Base-by-base conservation (phyloP, 2,329 filamentous ascomycete genomes). In the Lasiodiplodia hormozganensis region DNA sequence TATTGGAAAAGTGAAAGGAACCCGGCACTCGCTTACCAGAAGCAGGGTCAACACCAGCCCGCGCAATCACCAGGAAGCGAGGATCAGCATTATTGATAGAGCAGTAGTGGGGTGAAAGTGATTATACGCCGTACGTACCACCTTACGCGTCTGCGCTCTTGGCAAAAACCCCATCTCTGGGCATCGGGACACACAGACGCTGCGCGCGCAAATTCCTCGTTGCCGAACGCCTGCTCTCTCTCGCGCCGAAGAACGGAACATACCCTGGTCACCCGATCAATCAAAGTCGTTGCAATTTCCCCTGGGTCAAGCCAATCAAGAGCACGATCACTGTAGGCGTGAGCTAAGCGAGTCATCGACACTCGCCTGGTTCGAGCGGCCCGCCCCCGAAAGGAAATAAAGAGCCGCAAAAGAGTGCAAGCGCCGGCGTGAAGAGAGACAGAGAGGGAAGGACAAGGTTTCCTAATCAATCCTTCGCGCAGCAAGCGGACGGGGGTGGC, bases 61-160 rank as follows among this genome's bases (percentile, higher is more conserved):
- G 36, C 36, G 14, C 18, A n/a, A n/a, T 21, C 18, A 47, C n/a
- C 40, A n/a, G 28, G 28, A 28, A 28, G 28, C 28, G 28, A 28
- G 28, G 28, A 28, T 28, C 28, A 28, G 28, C 28, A 28, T 28
- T 28, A 28, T 28, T 28, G 28, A 28, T 28, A 28, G 28, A 28
- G 28, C 28, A 28, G 28, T 28, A 28, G 28, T 28, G 53, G 53
- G 53, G 53, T 31, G 53, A 38, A 56, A 21, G 23, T 6, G 36
- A 57, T 57, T 25, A 16, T 25, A 25, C 51, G 28, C 28, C 23
- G 16, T 31, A 60, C 56, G 56, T 60, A 60, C 7, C 21, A 18
- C 11, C 38, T 60, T 60, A 60, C 56, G 56, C 47, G 56, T 60
- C 16, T 47, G n/a, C 12, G 2, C 12, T 60, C 56, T 60, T 43